Evolutionary conservation across 257 asterid species (phyloP).

Genomic region (Haberlea rhodopensis): DNA sequence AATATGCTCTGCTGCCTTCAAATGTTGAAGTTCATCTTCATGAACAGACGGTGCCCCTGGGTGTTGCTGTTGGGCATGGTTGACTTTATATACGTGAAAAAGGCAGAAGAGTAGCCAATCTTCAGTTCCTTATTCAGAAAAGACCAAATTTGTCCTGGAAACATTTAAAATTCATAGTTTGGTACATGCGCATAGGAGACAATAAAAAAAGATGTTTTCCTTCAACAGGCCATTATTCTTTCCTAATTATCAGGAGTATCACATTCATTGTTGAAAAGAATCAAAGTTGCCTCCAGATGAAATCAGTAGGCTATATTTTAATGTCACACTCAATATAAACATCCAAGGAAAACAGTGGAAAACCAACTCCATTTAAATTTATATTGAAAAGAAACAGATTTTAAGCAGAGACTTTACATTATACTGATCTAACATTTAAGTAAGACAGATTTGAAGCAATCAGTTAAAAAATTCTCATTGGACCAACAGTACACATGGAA

Average conservation of each 20-base stretch:
- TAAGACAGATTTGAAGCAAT: slow-evolving; percentile 3
- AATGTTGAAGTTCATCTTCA: slow-evolving; percentile 34
- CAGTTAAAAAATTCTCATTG: not conserved
- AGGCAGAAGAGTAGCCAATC: slow-evolving; percentile 93
- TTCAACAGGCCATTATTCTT: slow-evolving; percentile 4
- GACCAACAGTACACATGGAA: not conserved
- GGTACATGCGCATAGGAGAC: slow-evolving; percentile 1
- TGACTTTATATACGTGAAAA: slow-evolving; percentile 86
- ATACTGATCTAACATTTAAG: not conserved
- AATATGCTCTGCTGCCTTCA: slow-evolving; percentile 32
- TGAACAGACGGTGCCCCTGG: slow-evolving; percentile 32
- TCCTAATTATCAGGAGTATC: not conserved
- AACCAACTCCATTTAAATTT: not conserved
- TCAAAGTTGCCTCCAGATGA: not conserved
- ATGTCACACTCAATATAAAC: not conserved
- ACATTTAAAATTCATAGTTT: slow-evolving; percentile 16
- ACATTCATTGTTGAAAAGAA: slow-evolving; percentile 1
- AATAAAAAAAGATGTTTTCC: slow-evolving; percentile 1
- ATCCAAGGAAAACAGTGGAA: not conserved
- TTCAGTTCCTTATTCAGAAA: slow-evolving; percentile 66
- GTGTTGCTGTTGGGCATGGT: slow-evolving; percentile 42
- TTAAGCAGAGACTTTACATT: not conserved
- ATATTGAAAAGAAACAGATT: slow-evolving; percentile 5
- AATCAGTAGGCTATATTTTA: slow-evolving; percentile 1
- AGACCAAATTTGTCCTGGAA: slow-evolving; percentile 53